Evolutionary conservation across 1,139 yeast species (phyloP).

Genomic region (Magnusiomyces paraingens): DNA sequence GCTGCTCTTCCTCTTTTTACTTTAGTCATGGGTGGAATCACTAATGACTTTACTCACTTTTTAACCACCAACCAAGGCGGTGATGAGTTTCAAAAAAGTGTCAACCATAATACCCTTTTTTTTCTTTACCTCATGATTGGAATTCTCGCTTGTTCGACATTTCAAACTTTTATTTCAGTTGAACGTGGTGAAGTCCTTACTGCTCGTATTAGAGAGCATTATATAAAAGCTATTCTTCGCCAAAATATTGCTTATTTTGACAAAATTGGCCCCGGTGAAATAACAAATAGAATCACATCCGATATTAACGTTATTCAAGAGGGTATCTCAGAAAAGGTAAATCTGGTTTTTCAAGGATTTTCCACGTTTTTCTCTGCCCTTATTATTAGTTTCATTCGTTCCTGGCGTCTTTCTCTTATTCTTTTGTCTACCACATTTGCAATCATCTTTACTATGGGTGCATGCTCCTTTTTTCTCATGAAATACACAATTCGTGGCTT

Average conservation of each 20-base stretch:
- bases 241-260: slow-evolving; percentile 43
- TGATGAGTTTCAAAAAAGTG: no score
- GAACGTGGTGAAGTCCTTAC: no score
- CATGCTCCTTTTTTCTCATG: slow-evolving; percentile 30
- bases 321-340: slow-evolving; percentile 42
- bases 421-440: slow-evolving; percentile 33
- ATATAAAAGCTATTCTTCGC: slow-evolving; percentile 35
- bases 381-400: slow-evolving; percentile 36
- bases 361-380: slow-evolving; percentile 38
- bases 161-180: no score
- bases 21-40: no score
- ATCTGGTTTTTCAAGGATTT: slow-evolving; percentile 35
- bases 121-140: no score
- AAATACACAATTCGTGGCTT: slow-evolving; percentile 30
- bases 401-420: slow-evolving; percentile 37
- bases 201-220: no score
- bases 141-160: no score
- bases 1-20: no score
- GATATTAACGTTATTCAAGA: slow-evolving; percentile 40
- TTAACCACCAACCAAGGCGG: no score
- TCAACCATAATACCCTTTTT: no score
- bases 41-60: no score
- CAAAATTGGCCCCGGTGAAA: slow-evolving; percentile 41
- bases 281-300: slow-evolving; percentile 40
- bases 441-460: slow-evolving; percentile 28